Base-by-base conservation (phyloP, 169 alveolate species). In the Perkinsus olseni region DNA sequence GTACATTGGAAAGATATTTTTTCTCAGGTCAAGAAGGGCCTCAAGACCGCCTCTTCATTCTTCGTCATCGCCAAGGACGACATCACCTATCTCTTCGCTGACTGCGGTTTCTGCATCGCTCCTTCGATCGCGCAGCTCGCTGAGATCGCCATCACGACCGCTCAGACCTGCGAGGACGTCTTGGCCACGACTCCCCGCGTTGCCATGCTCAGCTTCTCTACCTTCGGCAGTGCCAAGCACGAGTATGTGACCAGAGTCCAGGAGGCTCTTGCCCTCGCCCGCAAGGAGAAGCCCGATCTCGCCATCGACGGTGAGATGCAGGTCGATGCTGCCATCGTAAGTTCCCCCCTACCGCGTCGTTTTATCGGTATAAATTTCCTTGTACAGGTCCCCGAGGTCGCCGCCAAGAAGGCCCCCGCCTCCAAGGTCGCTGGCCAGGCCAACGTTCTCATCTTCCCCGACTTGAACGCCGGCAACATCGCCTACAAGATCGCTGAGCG, bases 401-500 rank as follows among this genome's bases (percentile, higher is more conserved):
- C 82, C 82, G 82, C 82, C 82, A 62, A 62, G 34, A 62, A 62
- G 82, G 82, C 82, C 31, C 82, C 82, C 31, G 82, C 31, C 82
- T 62, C 82, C 37, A 62, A 62, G 82, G 82, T 62, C 1, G 82
- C 82, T 24, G 82, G 82, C 34, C 82, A 62, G 1, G 82, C 82
- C 34, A 62, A 62, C 31, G 82, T 62, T 24, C 82, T 62, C 34
- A 62, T 62, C 82, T 62, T 62, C 82, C 82, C 82, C 82, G 82
- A 62, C 17, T 24, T 62, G 36, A 62, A 62, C 82, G 82, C 82
- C 17, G 82, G 82, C 34, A 62, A 62, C 82, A 62, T 62, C 82
- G 82, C 82, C 82, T 62, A 62, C 82, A 62, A 62, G 82, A 24
- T 62, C 82, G 82, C 82, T 62, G 82, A 62, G 82, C 82, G 82